Percentiles rank a stretch among this genome's conserved stretches.
These are phyloP conservation scores for Strombidium stylifer DNA, from an alignment of 73 alveolate species.

Conservation along the genomic window DNA sequence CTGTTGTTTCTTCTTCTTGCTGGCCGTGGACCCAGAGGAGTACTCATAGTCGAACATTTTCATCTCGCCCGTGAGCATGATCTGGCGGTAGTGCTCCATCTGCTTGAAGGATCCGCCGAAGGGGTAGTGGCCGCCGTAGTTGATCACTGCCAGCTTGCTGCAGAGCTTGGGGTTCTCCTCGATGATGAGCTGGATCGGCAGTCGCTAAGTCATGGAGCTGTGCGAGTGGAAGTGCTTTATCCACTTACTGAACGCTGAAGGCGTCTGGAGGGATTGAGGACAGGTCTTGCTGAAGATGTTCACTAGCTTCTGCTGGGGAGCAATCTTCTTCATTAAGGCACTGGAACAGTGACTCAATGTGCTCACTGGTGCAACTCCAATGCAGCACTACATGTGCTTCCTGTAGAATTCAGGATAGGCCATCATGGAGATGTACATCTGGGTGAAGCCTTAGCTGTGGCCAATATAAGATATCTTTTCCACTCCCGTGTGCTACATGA, in stretches of 20 bases:
- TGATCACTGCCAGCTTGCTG: constrained; percentile 34
- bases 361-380: constrained; percentile 3
- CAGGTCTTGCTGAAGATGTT: too few relatives aligned
- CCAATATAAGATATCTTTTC: constrained; percentile 63
- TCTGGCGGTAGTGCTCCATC: constrained; percentile 79
- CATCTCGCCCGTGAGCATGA: constrained; percentile 42
- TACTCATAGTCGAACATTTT: constrained; percentile 80
- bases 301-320: too few relatives aligned
- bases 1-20: too few relatives aligned
- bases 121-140: constrained; percentile 89
- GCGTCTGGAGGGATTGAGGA: constrained; percentile 2
- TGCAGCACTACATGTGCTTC: not conserved
- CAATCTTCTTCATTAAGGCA: constrained; percentile 5
- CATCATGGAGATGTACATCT: constrained; percentile 50
- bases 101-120: constrained; percentile 92
- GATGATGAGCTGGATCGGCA: constrained; percentile 14
- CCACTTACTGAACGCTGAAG: not conserved
- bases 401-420: constrained; percentile 10
- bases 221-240: constrained; percentile 19
- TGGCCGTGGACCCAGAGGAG: too few relatives aligned
- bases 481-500: constrained; percentile 56
- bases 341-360: constrained; percentile 1
- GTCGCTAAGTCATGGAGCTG: constrained; percentile 24
- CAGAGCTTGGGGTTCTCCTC: constrained; percentile 48
- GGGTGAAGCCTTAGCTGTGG: constrained; percentile 67